Evolutionary conservation across 2,329 filamentous ascomycete genomes (phyloP), one percentile per base, ranked within the genome.

Genomic region (Aspergillus awamori): DNA sequence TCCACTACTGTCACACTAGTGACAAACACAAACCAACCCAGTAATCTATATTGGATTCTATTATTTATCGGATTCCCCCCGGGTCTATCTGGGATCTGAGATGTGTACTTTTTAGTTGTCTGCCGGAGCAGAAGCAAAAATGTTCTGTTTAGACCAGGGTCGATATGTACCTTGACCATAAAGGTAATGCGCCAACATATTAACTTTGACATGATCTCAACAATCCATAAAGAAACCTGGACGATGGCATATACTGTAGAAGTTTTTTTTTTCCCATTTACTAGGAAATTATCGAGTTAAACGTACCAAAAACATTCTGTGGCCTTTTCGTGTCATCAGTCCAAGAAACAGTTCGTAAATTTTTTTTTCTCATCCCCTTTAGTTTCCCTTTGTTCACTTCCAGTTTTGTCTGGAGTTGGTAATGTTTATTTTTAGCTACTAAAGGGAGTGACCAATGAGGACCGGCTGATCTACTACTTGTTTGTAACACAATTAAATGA

Each of bases 1-100:
- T 43, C 57, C 62, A 67, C 65, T 65, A 58, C 65, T 66, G 66
- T 67, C 66, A 63, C 66, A 68, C 66, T 67, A 68, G 63, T 68
- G 66, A 68, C 66, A 67, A 68, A 68, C 66, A 68, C 57, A 65
- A 56, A 61, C 65, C 62, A 62, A 61, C 60, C 53, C 59, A 63
- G 52, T 59, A 54, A 62, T 62, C 56, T 59, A 58, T 55, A 57
- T 61, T 60, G 59, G 54, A 53, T 57, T 33, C 58, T 60, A 55
- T 59, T 59, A 63, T 61, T 59, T 55, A 57, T 48, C 61, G 53
- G 53, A 45, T 38, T 15, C 51, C 36, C 36, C 39, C 53, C 53
- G 11, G 33, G 33, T 28, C 24, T 20, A 33, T 43, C 53, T 56
- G 30, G 53, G 39, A 56, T 56, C 53, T 56, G 53, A 56, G 53